These are phyloP conservation scores for Blastobotrys petasosporus DNA, from an alignment of 1,139 yeast genomes.

Conservation along the genomic window DNA sequence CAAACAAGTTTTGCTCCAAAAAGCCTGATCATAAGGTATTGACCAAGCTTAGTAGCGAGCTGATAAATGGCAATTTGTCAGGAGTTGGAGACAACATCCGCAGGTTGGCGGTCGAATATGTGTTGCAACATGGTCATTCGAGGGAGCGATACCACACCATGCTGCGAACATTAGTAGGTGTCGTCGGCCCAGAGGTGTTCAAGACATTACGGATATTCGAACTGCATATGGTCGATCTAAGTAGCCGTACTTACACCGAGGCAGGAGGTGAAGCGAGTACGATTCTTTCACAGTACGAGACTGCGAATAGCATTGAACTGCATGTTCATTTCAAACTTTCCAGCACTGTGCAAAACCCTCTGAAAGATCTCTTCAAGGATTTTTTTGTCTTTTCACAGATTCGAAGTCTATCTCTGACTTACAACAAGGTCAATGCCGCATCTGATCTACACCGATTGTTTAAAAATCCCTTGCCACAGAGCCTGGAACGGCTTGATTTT, in stretches of 20 bases:
- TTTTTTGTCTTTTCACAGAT: background rate
- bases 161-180: background rate
- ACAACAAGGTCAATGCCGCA: too few species aligned
- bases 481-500: too few species aligned
- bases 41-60: slow-evolving; percentile 1
- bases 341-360: background rate
- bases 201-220: slow-evolving; percentile 1
- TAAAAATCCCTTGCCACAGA: too few species aligned
- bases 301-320: slow-evolving; percentile 1
- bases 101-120: background rate
- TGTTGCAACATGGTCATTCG: background rate
- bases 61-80: background rate
- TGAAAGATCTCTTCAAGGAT: background rate
- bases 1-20: background rate
- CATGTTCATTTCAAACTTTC: background rate
- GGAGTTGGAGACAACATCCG: background rate
- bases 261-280: background rate
- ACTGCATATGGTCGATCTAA: background rate
- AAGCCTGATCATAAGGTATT: background rate
- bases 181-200: background rate
- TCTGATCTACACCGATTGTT: too few species aligned
- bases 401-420: too few species aligned
- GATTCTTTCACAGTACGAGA: background rate
- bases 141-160: background rate
- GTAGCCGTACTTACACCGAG: background rate